Percentiles rank a stretch among this genome's conserved stretches.
These are phyloP conservation scores for Phialophora verrucosa DNA, from an alignment of 2,329 filamentous ascomycete species.

Conservation along the genomic window DNA sequence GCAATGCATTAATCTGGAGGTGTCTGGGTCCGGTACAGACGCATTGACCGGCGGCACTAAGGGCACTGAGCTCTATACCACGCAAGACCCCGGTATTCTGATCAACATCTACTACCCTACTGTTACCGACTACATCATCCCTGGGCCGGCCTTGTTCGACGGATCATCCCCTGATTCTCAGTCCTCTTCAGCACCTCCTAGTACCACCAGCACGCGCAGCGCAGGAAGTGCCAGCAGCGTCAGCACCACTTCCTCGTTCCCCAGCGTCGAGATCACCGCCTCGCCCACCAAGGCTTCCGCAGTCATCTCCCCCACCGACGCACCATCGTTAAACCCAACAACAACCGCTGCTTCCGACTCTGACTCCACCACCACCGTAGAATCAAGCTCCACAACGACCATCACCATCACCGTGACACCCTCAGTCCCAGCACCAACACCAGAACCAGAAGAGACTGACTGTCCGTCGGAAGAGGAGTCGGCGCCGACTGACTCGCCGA, in stretches of 20 bases:
- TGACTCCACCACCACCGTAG: neutral
- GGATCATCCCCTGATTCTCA: conserved; percentile 21
- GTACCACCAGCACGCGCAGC: neutral
- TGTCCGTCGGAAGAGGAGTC: neutral
- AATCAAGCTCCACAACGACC: conserved; percentile 32
- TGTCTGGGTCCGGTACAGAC: conserved; percentile 60
- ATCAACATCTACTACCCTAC: conserved; percentile 63
- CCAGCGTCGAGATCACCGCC: conserved; percentile 32
- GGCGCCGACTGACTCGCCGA: neutral
- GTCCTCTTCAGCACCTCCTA: conserved; percentile 17
- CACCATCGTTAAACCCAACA: too few species aligned
- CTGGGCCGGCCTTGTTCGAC: conserved; percentile 52
- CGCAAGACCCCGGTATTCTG: conserved; percentile 62
- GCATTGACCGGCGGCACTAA: conserved; percentile 54
- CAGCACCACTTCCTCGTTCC: conserved; percentile 2
- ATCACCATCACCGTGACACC: conserved; percentile 33
- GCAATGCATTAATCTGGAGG: conserved; percentile 65
- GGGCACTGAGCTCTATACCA: conserved; percentile 63
- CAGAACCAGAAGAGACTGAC: conserved; percentile 10
- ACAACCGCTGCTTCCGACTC: neutral
- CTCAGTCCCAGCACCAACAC: neutral
- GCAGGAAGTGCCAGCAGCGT: neutral
- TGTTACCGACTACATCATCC: conserved; percentile 56
- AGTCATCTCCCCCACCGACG: conserved; percentile 23
- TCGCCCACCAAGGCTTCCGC: conserved; percentile 20